A percentile compares a stretch with the other conserved stretches of the same genome.
These are phyloP conservation scores for Paratrypanosoma confusum DNA, from an alignment of 208 protist genomes.

Conservation along the genomic window DNA sequence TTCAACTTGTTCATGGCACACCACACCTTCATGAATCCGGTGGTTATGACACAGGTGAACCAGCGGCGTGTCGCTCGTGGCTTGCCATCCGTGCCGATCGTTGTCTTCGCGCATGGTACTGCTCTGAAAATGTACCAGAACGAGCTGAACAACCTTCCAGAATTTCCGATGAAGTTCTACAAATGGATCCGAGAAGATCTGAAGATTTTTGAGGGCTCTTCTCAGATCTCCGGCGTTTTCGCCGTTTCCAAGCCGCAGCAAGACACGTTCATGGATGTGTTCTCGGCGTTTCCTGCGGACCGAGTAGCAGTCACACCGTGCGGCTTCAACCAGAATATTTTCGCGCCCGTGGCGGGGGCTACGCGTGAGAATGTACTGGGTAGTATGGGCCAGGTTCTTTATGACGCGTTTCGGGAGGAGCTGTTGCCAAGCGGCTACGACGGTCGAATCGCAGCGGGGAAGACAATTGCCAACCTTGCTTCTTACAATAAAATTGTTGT, in stretches of 20 bases:
- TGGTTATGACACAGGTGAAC: constrained; percentile 60
- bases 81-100: constrained; percentile 30
- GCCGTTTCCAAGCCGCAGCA: constrained; percentile 52
- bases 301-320: constrained; percentile 51
- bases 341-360: constrained; percentile 39
- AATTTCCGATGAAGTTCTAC: constrained; percentile 72
- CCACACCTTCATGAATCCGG: constrained; percentile 72
- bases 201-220: constrained; percentile 41
- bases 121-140: constrained; percentile 78
- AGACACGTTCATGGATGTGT: constrained; percentile 42
- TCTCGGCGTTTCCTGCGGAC: constrained; percentile 39
- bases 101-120: constrained; percentile 65
- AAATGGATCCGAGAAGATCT: constrained; percentile 46
- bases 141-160: constrained; percentile 41
- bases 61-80: constrained; percentile 23
- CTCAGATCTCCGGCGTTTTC: constrained; percentile 47
- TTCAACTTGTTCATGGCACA: constrained; percentile 65
- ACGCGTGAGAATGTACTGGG: constrained; percentile 53
- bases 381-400: constrained; percentile 40
- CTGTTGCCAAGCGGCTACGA: constrained; percentile 15
- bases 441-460: constrained; percentile 14
- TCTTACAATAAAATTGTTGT: constrained; percentile 50
- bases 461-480: constrained; percentile 35
- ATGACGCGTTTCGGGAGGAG: constrained; percentile 29
- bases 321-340: constrained; percentile 68